Base-by-base conservation (phyloP, 495 filamentous ascomycete species). In the Penicillium bovifimosum region DNA sequence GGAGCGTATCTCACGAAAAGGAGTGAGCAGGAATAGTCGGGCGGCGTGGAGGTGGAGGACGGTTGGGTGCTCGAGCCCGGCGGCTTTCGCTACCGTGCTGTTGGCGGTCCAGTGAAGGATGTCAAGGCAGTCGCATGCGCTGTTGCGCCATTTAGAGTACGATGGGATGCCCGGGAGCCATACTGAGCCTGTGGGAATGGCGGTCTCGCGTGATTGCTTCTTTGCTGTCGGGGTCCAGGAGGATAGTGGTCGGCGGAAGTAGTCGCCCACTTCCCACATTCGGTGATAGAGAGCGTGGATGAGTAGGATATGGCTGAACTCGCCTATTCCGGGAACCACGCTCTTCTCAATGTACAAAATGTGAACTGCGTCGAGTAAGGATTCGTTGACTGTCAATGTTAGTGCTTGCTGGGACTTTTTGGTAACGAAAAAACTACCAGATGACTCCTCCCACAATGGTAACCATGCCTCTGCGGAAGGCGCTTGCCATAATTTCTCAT, bases 31-130 rank as follows among this genome's bases (percentile, higher is more conserved):
- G 18, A 73, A 42, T 9, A 75, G 60, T 7, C 78, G 68, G 9
- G 78, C 72, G 2, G 70, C 59, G 50, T 81, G 78, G n/a, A 81
- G 70, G 58, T 80, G 75, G 6, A 78, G 48, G 1, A 80, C 68
- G 9, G 74, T 78, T 5, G 78, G 73, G 48, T 77, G 76, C 48
- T 80, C 78, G 31, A 75, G 59, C 9, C 77, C 78, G 13, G 64
- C 66, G 17, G 72, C 70, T 53, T 69, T 71, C 1, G 71, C 68
- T 26, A 76, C 71, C 5, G 69, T 66, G 36, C 63, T 68, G 47
- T 79, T 79, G 16, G 77, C 76, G 13, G 68, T 67, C 78, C 78
- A 81, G 50, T 81, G 78, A 9, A 81, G 66, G 17, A 80, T 75
- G 51, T 81, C 78, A 13, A 81, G 52, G 42, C 71, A 76, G 55